Base-by-base conservation (phyloP, 1,284 basidiomycete species). In the Moesziomyces antarcticus region DNA sequence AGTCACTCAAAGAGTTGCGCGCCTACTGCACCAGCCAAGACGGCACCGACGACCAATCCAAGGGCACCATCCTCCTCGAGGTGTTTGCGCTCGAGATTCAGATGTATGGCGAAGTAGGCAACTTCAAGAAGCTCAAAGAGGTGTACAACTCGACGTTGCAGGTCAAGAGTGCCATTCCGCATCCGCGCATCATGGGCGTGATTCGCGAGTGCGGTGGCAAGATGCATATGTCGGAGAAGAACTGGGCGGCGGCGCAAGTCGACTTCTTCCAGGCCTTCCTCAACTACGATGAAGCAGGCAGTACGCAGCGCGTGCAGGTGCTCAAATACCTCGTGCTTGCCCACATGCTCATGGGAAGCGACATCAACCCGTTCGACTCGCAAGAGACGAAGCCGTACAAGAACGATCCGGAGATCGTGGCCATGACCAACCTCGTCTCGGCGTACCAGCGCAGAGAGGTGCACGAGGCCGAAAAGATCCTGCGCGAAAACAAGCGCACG, bases 311-410 rank as follows among this genome's bases (percentile, higher is more conserved):
- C 40, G 97, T 98, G 54, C 94, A 97, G 86, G 96, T 99, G 5
- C 89, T 99, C 72, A 99, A 99, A 85, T 99, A 99, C 82, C 89
- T 99, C 13, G 97, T 99, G 3, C 88, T 99, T 35, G 93, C 95
- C 4, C 95, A 98, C 85, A 98, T 99, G 95, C 88, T 99, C 64
- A 98, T 93, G 78, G 96, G 95, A 47, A 96, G 93, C 81, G 94
- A 96, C 81, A 97, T 99, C 85, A 97, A 99, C 84, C 97, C 97
- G 0, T 99, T 99, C 83, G 97, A 99, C 86, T 96, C 93, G 80
- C 96, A 99, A 85, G 97, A 99, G 86, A 99, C 96, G 8, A 99
- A 99, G 83, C 97, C 97, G 88, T 99, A 99, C 86, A 97, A 97
- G 87, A 93, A 90, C 66, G 93, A 99, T 81, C 90, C 93, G 8